Base-by-base conservation (phyloP, 208 protist genomes). In the Acanthamoeba royreba region DNA sequence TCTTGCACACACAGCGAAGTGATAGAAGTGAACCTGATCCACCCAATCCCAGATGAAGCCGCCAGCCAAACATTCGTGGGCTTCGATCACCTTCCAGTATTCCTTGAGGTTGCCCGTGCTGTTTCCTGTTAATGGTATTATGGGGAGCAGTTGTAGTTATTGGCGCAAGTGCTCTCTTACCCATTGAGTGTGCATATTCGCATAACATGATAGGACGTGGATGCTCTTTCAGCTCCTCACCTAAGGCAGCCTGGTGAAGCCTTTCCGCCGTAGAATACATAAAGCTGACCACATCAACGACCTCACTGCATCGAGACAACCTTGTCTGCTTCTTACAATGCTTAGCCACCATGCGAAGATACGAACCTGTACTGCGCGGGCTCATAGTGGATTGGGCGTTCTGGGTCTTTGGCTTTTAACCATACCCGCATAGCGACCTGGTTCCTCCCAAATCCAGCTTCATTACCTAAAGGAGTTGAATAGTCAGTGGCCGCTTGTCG, bases 11-110 rank as follows among this genome's bases (percentile, higher is more conserved):
- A 5, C 55, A 66, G 9, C 5, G 4, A 66, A 8, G 19, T 28
- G 55, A 5, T 25, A 4, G 4, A n/a, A n/a, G n/a, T 7, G 63
- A 4, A 94, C 95, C 87, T 97, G 95, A 55, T 97, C 95, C 3
- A 93, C 85, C 95, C 95, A 97, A 79, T 97, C 95, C 95, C 95
- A 97, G 33, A 97, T 96, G 95, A 96, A 97, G 25, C 95, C 94
- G 19, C 95, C 95, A 31, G 95, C 93, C 5, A 95, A 11, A 45
- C 52, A 61, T 25, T n/a, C 49, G 43, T 89, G 47, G 25, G n/a
- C 38, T 19, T 66, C 38, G 58, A 96, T 69, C 33, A 87, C 38
- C 45, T 87, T 58, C 95, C 94, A 96, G 47, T 95, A 96, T 49
- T 95, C 90, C 45, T 93, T 11, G 1, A 96, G 40, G 94, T 96